A percentile compares a stretch with the other conserved stretches of the same genome.
Conservation (phyloP, 805 yeast genomes). For the Wickerhamomyces mucosus region DNA sequence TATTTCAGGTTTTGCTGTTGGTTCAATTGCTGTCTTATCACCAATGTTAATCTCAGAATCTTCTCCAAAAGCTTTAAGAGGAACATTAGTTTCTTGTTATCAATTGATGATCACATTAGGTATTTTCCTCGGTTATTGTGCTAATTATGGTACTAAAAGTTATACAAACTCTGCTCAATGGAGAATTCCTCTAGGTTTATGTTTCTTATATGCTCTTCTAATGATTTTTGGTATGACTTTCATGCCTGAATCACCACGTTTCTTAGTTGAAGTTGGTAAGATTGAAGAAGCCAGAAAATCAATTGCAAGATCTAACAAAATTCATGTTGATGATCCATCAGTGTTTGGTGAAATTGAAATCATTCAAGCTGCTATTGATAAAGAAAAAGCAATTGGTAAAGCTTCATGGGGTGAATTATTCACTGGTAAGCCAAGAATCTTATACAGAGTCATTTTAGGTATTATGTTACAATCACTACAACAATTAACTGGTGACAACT, state of each 20-base stretch:
- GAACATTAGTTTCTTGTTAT: conserved; percentile 59
- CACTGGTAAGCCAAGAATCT: conserved; percentile 58
- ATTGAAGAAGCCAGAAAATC: conserved; percentile 55
- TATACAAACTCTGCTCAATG: conserved; percentile 62
- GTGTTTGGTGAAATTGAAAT: conserved; percentile 48
- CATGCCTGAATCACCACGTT: conserved; percentile 73
- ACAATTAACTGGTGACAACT: conserved; percentile 60
- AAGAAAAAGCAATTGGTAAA: conserved; percentile 50
- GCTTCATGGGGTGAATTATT: conserved; percentile 60
- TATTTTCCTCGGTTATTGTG: conserved; percentile 69
- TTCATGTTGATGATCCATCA: conserved; percentile 41
- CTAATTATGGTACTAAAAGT: conserved; percentile 54
- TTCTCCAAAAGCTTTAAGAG: conserved; percentile 63
- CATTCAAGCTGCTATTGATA: conserved; percentile 51
- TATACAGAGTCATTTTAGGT: conserved; percentile 39
- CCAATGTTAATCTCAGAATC: conserved; percentile 67
- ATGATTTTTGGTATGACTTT: conserved; percentile 29
- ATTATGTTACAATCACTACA: conserved; percentile 50
- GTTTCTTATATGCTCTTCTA: conserved; percentile 36
- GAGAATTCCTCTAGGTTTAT: conserved; percentile 63
- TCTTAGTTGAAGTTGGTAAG: conserved; percentile 42
- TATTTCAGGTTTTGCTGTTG: conserved; percentile 69
- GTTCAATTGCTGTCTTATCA: conserved; percentile 65
- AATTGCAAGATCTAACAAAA: conserved; percentile 50
- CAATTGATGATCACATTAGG: conserved; percentile 66